Base-by-base conservation (phyloP, 179 eudicot species). In the Camellia oleifera region DNA sequence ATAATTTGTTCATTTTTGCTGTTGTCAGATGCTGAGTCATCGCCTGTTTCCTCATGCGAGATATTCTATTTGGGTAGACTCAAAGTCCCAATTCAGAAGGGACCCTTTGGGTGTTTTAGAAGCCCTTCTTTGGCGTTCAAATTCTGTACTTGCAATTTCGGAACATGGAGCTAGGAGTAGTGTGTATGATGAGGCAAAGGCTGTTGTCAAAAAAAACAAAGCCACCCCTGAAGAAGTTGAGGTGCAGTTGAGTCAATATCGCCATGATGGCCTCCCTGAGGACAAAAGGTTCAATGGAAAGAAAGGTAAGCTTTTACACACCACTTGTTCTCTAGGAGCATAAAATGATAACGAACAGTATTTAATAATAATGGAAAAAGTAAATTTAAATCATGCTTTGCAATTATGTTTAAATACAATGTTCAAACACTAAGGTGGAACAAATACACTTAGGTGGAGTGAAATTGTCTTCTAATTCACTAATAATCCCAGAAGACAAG, bases 81-180 rank as follows among this genome's bases (percentile, higher is more conserved):
- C 99, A 44, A 97, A 97, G 84, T 97, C 98, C 71, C 98, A 97
- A 75, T 90, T 97, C 52, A 89, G 97, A 87, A 91, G 99, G 84
- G 99, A 94, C 78, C 98, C 98, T 50, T 84, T 97, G 80, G 99
- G 98, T 18, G 97, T 97, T 69, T 77, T 97, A 83, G 97, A 97
- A 84, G 94, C 97, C 66, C 91, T 97, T 69, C 93, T 97, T 70
- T 94, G 95, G 99, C 95, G 92, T 77, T 76, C 93, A 58, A 86
- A 91, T 60, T 88, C 92, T 78, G 94, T 87, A 50, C 84, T 96
- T 79, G 99, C 97, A 77, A 96, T 96, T 81, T 94, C 99, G 20
- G 93, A 94, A 85, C 99, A 94, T 81, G 98, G 98, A 56, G 97
- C 98, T 76, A 92, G 99, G 44, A 90, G 99, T 88, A 96, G 91